Base-by-base conservation (phyloP, 2,329 filamentous ascomycete species). In the Alternaria infectoria region DNA sequence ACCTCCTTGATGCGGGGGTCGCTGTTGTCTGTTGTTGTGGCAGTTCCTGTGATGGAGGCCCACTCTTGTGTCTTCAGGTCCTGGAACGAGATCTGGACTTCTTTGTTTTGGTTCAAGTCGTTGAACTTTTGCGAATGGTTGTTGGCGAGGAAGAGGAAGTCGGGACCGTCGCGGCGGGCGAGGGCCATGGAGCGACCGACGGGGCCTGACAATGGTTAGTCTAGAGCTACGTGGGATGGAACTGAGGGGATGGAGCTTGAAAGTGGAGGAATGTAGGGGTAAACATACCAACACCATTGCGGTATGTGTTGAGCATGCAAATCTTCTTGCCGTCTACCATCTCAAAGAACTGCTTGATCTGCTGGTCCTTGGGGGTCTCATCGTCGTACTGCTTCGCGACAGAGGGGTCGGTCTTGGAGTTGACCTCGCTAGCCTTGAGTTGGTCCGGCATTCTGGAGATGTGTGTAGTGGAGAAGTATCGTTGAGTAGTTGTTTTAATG, bases 111-210 rank as follows among this genome's bases (percentile, higher is more conserved):
- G 9, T 77, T 66, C 10, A 86, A 72, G 69, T 86, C 84, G 51
- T 75, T 68, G 73, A 85, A 83, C 54, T 86, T 86, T 54, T 78
- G 68, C 49, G 79, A 81, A 76, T 85, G 77, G 25, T 69, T 74
- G 77, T 86, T 86, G 71, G 82, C 74, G 50, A 86, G 80, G 77
- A 84, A 85, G 67, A 85, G 80, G 71, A 85, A 83, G 72, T 86
- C 83, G 7, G 83, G 83, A 11, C 84, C 84, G 54, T 70, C 68
- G 56, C 92, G 78, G 90, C 92, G 82, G 57, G 82, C 81, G 25
- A 84, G 71, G 49, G 80, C 83, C 84, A 86, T 86, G 59, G 81
- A 81, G 63, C 84, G 82, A 40, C 79, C 79, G 32, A 83, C 80
- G 15, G 81, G 81, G 57, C 77, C 76, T 77, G 36, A 10, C 46